Evolutionary conservation across 192 early-diverging fungal species (phyloP), one percentile per base, ranked within the genome.

Genomic region (Coemansia sp.): DNA sequence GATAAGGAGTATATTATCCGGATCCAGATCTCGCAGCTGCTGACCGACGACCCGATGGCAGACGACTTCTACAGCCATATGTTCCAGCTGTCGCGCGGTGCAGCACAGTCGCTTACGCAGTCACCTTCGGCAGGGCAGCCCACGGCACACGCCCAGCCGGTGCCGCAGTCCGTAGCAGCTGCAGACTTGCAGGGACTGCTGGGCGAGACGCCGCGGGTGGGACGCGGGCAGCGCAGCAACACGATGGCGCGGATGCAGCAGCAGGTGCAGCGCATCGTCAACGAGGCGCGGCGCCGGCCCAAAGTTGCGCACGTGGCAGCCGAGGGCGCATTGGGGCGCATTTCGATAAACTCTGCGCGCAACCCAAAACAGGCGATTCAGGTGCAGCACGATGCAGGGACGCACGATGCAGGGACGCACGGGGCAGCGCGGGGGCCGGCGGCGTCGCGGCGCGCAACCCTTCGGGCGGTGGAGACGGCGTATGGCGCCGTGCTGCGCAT

Each of bases 1-100:
- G 96, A 99, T 81, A 98, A 95, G 83, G 95, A 99, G 57, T 87
- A 89, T 37, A 93, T 99, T 73, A 87, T 94, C 43, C 87, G 90
- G 48, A 95, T 98, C 61, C 97, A 99, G 77, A 88, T 99, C 31
- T 89, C 91, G 31, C 94, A 98, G 77, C 85, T 99, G 31, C 92
- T 94, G 3, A 90, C 92, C 3, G 94, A 93, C 53, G 93, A 97
- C 69, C 97, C 97, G 25, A 90, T 87, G 22, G 83, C 87, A 5
- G 96, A 97, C 61, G 97, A 99, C 65, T 99, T 97, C 69, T 99
- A 99, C 77, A 94, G 90, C 75, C 93, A 96, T 66, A 89, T 97
- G 52, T 94, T 90, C 82, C 88, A 88, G 26, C 85, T 90, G 23
- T 84, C 91, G 39, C 87, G 87, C 39, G 82, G 77, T 1, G 64